phyloP scores from a whole-genome alignment of 257 asterid genomes.

The Jacaranda copaia region DNA sequence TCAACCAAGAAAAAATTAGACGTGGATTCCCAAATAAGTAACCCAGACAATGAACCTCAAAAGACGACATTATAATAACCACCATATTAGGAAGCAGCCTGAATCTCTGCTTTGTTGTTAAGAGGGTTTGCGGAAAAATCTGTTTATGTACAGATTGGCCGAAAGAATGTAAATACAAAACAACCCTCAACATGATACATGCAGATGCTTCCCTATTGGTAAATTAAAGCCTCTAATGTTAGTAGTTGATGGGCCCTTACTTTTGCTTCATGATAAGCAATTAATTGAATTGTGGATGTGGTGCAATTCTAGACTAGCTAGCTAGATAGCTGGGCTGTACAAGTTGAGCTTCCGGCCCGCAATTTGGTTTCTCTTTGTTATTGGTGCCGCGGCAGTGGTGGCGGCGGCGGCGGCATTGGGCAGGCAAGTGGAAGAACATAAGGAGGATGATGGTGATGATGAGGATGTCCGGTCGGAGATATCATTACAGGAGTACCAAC shows the following conservation, averaged over 20 bases:
- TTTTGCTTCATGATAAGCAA: conserved; percentile 1
- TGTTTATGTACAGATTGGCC: conserved; percentile 33
- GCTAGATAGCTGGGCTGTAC: too few species aligned
- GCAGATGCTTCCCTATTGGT: conserved; percentile 26
- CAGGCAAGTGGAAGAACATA: conserved; percentile 74
- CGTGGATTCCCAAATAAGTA: too few species aligned
- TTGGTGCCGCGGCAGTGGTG: conserved; percentile 67
- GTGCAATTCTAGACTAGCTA: conserved; percentile 31
- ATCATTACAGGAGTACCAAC: conserved; percentile 90
- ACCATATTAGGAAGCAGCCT: too few species aligned
- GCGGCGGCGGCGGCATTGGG: conserved; percentile 63
- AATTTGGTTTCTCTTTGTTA: conserved; percentile 31
- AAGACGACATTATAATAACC: too few species aligned
- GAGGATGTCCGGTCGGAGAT: conserved; percentile 68
- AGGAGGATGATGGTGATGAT: conserved; percentile 57
- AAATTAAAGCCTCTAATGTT: conserved; percentile 38
- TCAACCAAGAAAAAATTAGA: too few species aligned
- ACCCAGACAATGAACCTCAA: too few species aligned
- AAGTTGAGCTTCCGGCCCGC: conserved; percentile 5
- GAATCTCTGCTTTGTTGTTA: not conserved
- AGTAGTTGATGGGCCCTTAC: conserved; percentile 23
- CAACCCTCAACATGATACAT: conserved; percentile 5
- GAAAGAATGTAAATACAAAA: conserved; percentile 36
- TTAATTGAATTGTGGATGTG: conserved; percentile 21
- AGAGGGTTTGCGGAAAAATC: not conserved